These are phyloP conservation scores for Pseudogymnoascus sp. DNA, from an alignment of 2,329 filamentous ascomycete species.

Conservation along the genomic window DNA sequence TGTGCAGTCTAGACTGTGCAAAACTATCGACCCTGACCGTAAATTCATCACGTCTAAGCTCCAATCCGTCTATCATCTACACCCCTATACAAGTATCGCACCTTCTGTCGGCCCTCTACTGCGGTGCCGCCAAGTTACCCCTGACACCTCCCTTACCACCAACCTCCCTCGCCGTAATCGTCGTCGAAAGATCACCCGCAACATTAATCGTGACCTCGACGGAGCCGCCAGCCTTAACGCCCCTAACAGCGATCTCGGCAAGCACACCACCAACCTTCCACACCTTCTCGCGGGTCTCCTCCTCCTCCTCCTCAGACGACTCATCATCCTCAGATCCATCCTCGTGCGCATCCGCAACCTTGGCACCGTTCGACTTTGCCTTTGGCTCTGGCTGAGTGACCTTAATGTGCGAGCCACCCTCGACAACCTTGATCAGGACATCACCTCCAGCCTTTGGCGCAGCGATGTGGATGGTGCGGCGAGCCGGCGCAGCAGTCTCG, in stretches of 20 bases:
- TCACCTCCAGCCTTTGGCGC: conserved; percentile 76
- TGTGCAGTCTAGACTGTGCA: conserved; percentile 2
- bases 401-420: conserved; percentile 87
- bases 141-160: conserved; percentile 39
- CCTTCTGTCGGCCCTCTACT: conserved; percentile 7
- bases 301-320: conserved; percentile 64
- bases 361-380: conserved; percentile 51
- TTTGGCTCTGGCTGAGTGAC: conserved; percentile 81
- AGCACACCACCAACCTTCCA: conserved; percentile 82
- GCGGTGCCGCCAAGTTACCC: conserved; percentile 23
- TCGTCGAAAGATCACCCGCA: conserved; percentile 67
- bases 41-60: conserved; percentile 7
- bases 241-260: conserved; percentile 77
- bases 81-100: conserved; percentile 1
- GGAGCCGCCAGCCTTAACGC: conserved; percentile 79
- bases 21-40: conserved; percentile 3
- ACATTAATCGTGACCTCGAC: conserved; percentile 93
- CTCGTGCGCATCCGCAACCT: conserved; percentile 50
- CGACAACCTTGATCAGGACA: conserved; percentile 78
- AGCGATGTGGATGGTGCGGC: conserved; percentile 70
- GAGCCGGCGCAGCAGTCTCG: conserved; percentile 83
- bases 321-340: conserved; percentile 47
- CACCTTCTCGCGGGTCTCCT: conserved; percentile 81
- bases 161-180: conserved; percentile 74
- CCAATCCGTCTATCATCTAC: conserved; percentile 5